Evolutionary conservation across 306 rosid species (phyloP).

Genomic region (Sicyos baderoa): DNA sequence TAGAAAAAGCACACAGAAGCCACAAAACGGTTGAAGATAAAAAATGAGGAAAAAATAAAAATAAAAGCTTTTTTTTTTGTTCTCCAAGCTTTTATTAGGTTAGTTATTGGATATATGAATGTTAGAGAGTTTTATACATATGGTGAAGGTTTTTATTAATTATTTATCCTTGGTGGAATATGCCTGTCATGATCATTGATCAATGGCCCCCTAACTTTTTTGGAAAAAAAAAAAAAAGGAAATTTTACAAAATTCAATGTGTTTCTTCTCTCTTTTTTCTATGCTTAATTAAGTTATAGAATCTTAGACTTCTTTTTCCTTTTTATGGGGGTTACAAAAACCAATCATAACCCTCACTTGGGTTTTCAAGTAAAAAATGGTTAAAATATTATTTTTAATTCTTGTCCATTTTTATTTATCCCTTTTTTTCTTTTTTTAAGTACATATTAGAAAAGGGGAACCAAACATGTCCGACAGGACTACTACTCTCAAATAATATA

Average conservation of each 20-base stretch:
- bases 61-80: not conserved
- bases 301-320: too few species aligned
- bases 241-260: slow-evolving; percentile 13
- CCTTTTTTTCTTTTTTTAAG: too few species aligned
- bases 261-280: too few species aligned
- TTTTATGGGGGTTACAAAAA: too few species aligned
- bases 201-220: slow-evolving; percentile 24
- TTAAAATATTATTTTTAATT: too few species aligned
- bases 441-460: too few species aligned
- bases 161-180: slow-evolving; percentile 48
- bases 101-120: slow-evolving; percentile 9
- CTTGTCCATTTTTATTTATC: too few species aligned
- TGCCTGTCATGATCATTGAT: slow-evolving; percentile 49
- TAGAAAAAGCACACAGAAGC: slow-evolving; percentile 18
- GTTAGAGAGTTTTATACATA: slow-evolving; percentile 11
- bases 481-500: too few species aligned
- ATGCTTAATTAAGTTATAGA: too few species aligned
- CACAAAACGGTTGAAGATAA: not conserved
- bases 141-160: not conserved
- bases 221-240: not conserved
- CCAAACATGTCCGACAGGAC: too few species aligned
- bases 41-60: not conserved
- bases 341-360: too few species aligned
- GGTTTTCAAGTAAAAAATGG: too few species aligned
- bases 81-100: slow-evolving; percentile 16